Conservation (phyloP, 768 basidiomycete genomes). For the Boletus vermiculosoides region DNA sequence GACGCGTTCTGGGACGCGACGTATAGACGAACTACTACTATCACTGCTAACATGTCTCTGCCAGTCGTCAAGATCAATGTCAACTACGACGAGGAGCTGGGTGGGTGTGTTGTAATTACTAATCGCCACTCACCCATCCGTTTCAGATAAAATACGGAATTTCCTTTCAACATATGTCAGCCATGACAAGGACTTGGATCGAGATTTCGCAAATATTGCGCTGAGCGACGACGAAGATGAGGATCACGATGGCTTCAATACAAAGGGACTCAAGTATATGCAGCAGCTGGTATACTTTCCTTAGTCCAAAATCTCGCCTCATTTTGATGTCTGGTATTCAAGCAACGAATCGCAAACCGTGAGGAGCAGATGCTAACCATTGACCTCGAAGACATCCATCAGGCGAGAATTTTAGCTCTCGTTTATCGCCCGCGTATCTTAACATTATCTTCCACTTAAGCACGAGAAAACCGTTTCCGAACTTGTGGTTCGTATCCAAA, state of each 20-base stretch:
- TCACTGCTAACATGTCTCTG: slow-evolving; percentile 58
- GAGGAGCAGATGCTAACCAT: slow-evolving; percentile 87
- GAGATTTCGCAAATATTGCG: slow-evolving; percentile 68
- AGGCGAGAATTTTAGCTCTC: slow-evolving; percentile 43
- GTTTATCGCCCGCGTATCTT: slow-evolving; percentile 1
- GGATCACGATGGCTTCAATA: slow-evolving; percentile 32
- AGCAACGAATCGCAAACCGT: slow-evolving; percentile 94
- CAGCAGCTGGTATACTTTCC: slow-evolving; percentile 66
- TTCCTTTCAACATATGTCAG: slow-evolving; percentile 71
- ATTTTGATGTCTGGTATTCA: slow-evolving; percentile 16
- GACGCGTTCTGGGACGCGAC: slow-evolving; percentile 27
- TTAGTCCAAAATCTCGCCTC: slow-evolving; percentile 16
- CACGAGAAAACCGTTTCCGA: slow-evolving; percentile 69
- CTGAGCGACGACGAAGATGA: slow-evolving; percentile 52
- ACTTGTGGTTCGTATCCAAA: slow-evolving; percentile 74
- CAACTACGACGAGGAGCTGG: slow-evolving; percentile 71
- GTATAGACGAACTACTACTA: slow-evolving; percentile 8
- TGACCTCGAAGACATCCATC: slow-evolving; percentile 83
- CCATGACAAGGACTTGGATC: slow-evolving; percentile 62
- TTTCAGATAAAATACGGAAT: slow-evolving; percentile 60
- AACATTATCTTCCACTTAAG: slow-evolving; percentile 36
- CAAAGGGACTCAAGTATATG: slow-evolving; percentile 71
- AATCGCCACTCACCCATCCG: slow-evolving; percentile 1
- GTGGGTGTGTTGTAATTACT: slow-evolving; percentile 32
- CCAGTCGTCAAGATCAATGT: slow-evolving; percentile 58